Percentiles rank a stretch among this genome's conserved stretches.
Conservation (phyloP, 2,329 filamentous ascomycete genomes). For the Fusarium ambrosium region DNA sequence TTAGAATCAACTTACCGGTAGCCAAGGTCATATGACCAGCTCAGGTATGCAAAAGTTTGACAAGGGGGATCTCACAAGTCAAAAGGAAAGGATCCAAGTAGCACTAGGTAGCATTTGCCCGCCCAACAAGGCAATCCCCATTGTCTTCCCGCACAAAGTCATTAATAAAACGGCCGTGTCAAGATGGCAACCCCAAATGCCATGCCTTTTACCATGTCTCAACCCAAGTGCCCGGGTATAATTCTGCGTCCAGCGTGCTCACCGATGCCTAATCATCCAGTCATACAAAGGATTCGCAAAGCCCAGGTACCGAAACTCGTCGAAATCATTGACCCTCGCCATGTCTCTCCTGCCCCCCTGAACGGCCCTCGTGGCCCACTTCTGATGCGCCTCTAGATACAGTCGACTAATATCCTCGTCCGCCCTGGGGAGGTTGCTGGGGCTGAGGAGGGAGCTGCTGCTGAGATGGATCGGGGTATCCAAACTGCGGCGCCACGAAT, state of each 20-base stretch:
- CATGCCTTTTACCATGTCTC: constrained; percentile 44
- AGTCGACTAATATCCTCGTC: constrained; percentile 58
- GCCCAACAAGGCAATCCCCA: constrained; percentile 18
- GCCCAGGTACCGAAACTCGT: constrained; percentile 42
- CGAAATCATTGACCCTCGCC: constrained; percentile 37
- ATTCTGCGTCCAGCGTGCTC: constrained; percentile 48
- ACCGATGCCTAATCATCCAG: constrained; percentile 45
- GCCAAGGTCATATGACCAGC: neutral
- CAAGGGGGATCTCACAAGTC: neutral
- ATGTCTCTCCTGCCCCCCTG: constrained; percentile 12
- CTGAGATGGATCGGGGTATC: constrained; percentile 62
- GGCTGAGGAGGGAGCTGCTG: constrained; percentile 55
- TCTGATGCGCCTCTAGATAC: constrained; percentile 5
- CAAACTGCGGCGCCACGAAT: constrained; percentile 57
- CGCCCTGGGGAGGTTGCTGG: constrained; percentile 56
- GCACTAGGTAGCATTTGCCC: constrained; percentile 36
- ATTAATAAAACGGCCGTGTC: constrained; percentile 49
- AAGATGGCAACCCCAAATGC: constrained; percentile 41
- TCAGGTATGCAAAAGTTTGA: neutral
- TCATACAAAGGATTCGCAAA: constrained; percentile 46
- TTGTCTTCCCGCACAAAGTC: constrained; percentile 41
- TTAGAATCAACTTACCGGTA: neutral
- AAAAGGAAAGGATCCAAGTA: constrained; percentile 23
- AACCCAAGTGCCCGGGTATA: constrained; percentile 48
- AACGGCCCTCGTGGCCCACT: constrained; percentile 6